Percentiles rank a stretch among this genome's conserved stretches.
phyloP scores from a whole-genome alignment of 495 filamentous ascomycete species.

The Evernia prunastri region DNA sequence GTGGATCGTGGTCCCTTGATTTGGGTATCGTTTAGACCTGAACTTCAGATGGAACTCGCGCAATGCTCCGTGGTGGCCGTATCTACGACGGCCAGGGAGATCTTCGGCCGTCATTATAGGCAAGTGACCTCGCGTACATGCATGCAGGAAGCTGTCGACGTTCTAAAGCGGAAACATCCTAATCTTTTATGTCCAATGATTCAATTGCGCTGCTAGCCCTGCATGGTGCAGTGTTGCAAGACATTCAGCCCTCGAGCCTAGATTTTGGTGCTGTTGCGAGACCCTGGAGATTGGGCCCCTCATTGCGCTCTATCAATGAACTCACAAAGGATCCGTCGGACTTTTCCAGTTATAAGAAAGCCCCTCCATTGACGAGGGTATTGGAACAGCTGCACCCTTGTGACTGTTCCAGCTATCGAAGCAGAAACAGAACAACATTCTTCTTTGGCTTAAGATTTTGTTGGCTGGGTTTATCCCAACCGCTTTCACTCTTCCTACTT shows the following conservation, averaged over 20 bases:
- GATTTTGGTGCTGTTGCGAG: not conserved
- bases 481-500: not conserved
- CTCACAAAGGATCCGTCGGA: not conserved
- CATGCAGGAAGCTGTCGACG: not conserved
- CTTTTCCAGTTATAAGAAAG: not conserved
- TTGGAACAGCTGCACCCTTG: not conserved
- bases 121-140: not conserved
- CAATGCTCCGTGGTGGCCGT: not conserved
- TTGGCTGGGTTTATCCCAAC: not conserved
- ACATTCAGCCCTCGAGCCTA: not conserved
- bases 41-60: not conserved
- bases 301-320: not conserved
- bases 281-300: not conserved
- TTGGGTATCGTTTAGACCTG: not conserved
- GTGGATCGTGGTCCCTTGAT: conserved; percentile 26
- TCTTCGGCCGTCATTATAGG: not conserved
- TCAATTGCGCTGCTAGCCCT: not conserved
- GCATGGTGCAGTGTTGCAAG: not conserved
- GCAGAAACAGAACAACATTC: not conserved
- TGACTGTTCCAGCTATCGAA: not conserved
- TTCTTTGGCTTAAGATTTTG: not conserved
- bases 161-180: not conserved
- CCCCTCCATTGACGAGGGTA: not conserved
- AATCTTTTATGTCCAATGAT: not conserved
- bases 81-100: not conserved